A percentile compares a stretch with the other conserved stretches of the same genome.
Conservation (phyloP, 2,329 filamentous ascomycete species). For the Sordariomycetes sp. region DNA sequence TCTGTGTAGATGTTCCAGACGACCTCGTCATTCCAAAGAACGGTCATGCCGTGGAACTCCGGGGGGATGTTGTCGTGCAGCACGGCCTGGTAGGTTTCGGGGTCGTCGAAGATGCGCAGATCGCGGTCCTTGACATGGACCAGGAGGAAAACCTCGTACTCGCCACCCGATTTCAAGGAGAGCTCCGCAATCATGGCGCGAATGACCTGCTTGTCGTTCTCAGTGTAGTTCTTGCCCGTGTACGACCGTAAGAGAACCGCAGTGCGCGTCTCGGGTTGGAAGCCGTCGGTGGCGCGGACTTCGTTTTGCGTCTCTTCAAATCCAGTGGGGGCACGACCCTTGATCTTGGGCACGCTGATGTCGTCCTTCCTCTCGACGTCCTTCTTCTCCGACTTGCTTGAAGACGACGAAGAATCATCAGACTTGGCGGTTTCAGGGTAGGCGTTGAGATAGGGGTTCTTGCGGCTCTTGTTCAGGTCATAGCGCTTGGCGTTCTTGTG, state of each 20-base stretch:
- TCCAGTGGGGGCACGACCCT: slow-evolving; percentile 3
- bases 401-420: background rate
- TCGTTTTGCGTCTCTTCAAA: slow-evolving; percentile 6
- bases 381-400: background rate
- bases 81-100: slow-evolving; percentile 48
- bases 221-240: slow-evolving; percentile 64
- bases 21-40: slow-evolving; percentile 66
- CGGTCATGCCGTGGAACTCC: slow-evolving; percentile 62
- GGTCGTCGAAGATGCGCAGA: slow-evolving; percentile 49
- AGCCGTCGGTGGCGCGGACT: slow-evolving; percentile 9
- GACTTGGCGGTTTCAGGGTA: slow-evolving; percentile 24
- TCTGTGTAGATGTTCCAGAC: slow-evolving; percentile 71
- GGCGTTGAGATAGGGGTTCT: slow-evolving; percentile 32
- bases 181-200: slow-evolving; percentile 74
- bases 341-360: slow-evolving; percentile 6
- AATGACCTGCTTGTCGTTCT: slow-evolving; percentile 71
- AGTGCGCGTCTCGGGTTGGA: slow-evolving; percentile 44
- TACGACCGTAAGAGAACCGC: slow-evolving; percentile 71
- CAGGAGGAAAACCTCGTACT: slow-evolving; percentile 73
- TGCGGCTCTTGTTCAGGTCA: slow-evolving; percentile 26
- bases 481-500: slow-evolving; percentile 59
- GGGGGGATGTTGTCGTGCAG: slow-evolving; percentile 54
- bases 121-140: slow-evolving; percentile 65
- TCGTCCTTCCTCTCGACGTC: background rate
- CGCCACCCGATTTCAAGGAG: slow-evolving; percentile 63